These are phyloP conservation scores for Fraxinus excelsior DNA, from an alignment of 257 asterid genomes.

Conservation along the genomic window DNA sequence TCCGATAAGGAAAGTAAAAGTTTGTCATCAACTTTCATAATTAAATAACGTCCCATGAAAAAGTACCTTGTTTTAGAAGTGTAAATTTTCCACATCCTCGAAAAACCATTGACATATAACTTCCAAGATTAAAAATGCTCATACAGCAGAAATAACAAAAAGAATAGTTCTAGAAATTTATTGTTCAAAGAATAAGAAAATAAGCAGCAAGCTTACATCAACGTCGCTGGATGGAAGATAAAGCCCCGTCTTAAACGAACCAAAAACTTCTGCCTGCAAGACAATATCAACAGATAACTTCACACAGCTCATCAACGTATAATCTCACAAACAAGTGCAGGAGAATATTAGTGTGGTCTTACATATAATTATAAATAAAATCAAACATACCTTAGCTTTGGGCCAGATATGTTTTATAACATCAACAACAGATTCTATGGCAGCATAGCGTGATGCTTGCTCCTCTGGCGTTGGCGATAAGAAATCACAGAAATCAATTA, in stretches of 20 bases:
- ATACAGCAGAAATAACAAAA: constrained; percentile 8
- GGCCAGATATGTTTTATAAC: constrained; percentile 95
- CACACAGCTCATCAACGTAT: background rate
- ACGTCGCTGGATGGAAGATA: constrained; percentile 96
- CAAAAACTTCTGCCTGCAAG: constrained; percentile 90
- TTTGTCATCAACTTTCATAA: background rate
- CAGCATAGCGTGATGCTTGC: constrained; percentile 68
- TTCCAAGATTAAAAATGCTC: constrained; percentile 2
- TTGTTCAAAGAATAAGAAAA: background rate
- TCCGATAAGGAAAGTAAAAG: background rate
- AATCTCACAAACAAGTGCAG: constrained; percentile 6
- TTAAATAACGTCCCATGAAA: constrained; percentile 18
- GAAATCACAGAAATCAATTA: constrained; percentile 88
- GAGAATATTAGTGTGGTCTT: background rate
- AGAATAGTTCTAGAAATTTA: background rate
- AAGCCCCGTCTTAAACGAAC: constrained; percentile 94
- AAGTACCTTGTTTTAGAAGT: background rate
- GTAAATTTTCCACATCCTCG: background rate
- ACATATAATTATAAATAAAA: background rate
- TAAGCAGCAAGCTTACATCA: constrained; percentile 60
- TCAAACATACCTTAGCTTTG: constrained; percentile 60
- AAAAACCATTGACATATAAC: background rate
- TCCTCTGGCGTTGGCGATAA: constrained; percentile 91
- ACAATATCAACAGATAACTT: constrained; percentile 8
- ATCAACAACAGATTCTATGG: constrained; percentile 69